Evolutionary conservation across 2,329 filamentous ascomycete genomes (phyloP).

Genomic region (Pyrenochaeta sp.): DNA sequence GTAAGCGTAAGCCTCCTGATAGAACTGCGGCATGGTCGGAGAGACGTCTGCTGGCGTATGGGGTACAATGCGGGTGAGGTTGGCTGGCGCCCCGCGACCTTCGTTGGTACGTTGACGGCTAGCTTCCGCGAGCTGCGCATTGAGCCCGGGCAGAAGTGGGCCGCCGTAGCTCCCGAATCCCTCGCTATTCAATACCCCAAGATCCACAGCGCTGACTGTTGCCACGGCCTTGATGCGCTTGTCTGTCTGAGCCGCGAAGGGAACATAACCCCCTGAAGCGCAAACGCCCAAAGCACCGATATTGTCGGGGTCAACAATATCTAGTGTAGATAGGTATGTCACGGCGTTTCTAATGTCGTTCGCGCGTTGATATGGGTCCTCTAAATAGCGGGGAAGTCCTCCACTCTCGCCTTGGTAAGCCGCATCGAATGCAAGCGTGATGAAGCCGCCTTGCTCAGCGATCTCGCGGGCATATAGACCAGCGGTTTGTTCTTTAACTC

Average conservation of each 20-base stretch:
- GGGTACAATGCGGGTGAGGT: not conserved
- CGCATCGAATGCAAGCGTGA: conserved; percentile 47
- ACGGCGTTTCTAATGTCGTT: conserved; percentile 49
- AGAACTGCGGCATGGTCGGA: no score
- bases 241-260: conserved; percentile 46
- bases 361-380: conserved; percentile 48
- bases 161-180: not conserved
- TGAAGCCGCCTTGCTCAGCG: conserved; percentile 40
- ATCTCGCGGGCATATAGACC: conserved; percentile 42
- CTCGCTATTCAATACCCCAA: conserved; percentile 39
- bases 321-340: conserved; percentile 39
- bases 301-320: conserved; percentile 38
- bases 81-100: no score
- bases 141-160: no score
- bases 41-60: no score
- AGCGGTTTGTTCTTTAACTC: conserved; percentile 51
- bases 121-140: no score
- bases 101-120: no score
- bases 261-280: conserved; percentile 47
- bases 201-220: conserved; percentile 38
- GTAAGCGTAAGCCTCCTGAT: conserved; percentile 12
- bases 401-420: conserved; percentile 49
- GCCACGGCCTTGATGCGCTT: conserved; percentile 51
- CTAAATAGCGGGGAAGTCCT: conserved; percentile 48
- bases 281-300: conserved; percentile 53